Percentiles rank a stretch among this genome's conserved stretches.
Conservation (phyloP, 129 eudicot genomes). For the Tanacetum coccineum region DNA sequence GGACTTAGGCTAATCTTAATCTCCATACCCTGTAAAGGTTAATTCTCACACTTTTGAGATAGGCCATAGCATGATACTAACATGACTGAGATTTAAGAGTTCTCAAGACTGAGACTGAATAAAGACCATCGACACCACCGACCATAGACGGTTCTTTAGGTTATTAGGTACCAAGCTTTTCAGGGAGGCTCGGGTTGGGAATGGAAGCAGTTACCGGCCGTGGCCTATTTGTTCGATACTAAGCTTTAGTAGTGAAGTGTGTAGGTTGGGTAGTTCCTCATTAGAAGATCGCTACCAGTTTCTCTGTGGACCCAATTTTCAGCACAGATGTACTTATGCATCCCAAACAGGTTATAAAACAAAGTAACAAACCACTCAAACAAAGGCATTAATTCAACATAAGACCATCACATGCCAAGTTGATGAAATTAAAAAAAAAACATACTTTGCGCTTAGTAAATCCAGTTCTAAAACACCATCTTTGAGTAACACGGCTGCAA, state of each 20-base stretch:
- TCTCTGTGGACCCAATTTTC: too few species aligned
- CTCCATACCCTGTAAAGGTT: background rate
- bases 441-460: background rate
- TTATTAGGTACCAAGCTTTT: too few species aligned
- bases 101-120: too few species aligned
- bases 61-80: background rate
- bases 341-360: background rate
- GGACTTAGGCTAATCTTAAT: background rate
- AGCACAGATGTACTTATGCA: background rate
- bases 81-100: too few species aligned
- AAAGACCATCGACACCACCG: too few species aligned
- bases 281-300: too few species aligned
- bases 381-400: background rate
- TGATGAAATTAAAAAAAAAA: background rate
- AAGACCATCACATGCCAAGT: background rate
- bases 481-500: background rate
- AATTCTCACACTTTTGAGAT: background rate
- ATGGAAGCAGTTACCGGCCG: too few species aligned
- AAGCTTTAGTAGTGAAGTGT: too few species aligned
- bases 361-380: background rate
- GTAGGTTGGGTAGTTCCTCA: too few species aligned
- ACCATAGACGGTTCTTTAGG: too few species aligned
- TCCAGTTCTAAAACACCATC: conserved; percentile 1
- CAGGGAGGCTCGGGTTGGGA: too few species aligned
- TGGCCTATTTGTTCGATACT: too few species aligned